Evolutionary conservation across 140 eudicot genomes (phyloP).

Genomic region (Cichorium intybus): DNA sequence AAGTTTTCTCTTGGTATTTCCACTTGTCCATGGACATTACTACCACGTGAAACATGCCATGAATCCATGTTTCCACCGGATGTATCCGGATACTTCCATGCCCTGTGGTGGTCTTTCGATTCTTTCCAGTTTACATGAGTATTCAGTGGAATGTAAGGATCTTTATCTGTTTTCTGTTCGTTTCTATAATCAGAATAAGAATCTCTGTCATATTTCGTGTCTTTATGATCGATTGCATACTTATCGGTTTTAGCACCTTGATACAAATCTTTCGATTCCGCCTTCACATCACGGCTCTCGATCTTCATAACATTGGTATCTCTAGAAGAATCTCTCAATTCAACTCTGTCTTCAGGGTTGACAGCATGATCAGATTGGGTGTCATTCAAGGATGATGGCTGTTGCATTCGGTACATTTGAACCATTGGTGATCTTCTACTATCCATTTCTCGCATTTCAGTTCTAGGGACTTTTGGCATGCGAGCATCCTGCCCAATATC

Average conservation of each 20-base stretch:
- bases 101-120: conserved; percentile 56
- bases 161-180: conserved; percentile 67
- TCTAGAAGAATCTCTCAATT: conserved; percentile 50
- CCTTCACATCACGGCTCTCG: conserved; percentile 59
- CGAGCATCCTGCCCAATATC: conserved; percentile 60
- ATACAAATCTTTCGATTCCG: conserved; percentile 64
- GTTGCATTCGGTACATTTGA: conserved; percentile 37
- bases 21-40: conserved; percentile 40
- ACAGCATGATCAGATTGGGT: conserved; percentile 56
- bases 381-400: conserved; percentile 39
- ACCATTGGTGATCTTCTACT: conserved; percentile 50
- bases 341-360: conserved; percentile 52
- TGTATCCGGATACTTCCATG: conserved; percentile 67
- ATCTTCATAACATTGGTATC: conserved; percentile 39
- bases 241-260: conserved; percentile 65
- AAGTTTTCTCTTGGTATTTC: conserved; percentile 48
- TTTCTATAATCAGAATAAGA: conserved; percentile 51
- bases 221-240: no score
- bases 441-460: conserved; percentile 63
- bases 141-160: conserved; percentile 36
- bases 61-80: conserved; percentile 55
- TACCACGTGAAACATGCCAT: conserved; percentile 46
- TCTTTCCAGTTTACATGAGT: conserved; percentile 63
- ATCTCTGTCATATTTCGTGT: conserved; percentile 55
- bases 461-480: conserved; percentile 63